These are phyloP conservation scores for Candida piceae DNA, from an alignment of 805 yeast genomes.

Conservation along the genomic window DNA sequence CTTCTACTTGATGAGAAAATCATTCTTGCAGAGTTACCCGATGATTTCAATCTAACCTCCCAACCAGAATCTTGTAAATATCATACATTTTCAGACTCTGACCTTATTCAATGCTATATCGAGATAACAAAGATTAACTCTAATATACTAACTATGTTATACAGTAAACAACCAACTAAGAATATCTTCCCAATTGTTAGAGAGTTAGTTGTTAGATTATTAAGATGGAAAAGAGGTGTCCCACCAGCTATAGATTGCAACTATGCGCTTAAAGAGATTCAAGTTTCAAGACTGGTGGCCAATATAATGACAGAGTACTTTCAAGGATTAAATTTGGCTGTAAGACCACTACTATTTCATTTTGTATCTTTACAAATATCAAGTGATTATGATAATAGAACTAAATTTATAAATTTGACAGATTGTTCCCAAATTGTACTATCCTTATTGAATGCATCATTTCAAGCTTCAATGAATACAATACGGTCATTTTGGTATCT, in stretches of 20 bases:
- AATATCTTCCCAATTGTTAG: conserved; percentile 63
- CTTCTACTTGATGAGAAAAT: conserved; percentile 66
- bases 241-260: conserved; percentile 60
- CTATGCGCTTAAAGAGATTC: conserved; percentile 38
- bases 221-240: conserved; percentile 57
- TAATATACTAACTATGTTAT: conserved; percentile 53
- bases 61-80: conserved; percentile 49
- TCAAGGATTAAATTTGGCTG: conserved; percentile 70
- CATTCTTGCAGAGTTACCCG: conserved; percentile 63
- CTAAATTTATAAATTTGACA: conserved; percentile 47
- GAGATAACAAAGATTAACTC: conserved; percentile 68
- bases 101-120: conserved; percentile 60
- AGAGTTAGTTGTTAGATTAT: conserved; percentile 54
- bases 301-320: conserved; percentile 70
- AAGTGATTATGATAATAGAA: conserved; percentile 24
- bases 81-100: conserved; percentile 67
- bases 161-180: conserved; percentile 60
- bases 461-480: conserved; percentile 69
- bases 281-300: conserved; percentile 54
- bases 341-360: conserved; percentile 64
- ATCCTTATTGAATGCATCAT: conserved; percentile 60
- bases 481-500: conserved; percentile 62
- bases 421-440: conserved; percentile 58
- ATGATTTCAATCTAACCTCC: conserved; percentile 49
- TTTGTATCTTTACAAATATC: conserved; percentile 55